phyloP scores from a whole-genome alignment of 1,139 yeast genomes.

The Zygosaccharomyces pseudobailii region DNA sequence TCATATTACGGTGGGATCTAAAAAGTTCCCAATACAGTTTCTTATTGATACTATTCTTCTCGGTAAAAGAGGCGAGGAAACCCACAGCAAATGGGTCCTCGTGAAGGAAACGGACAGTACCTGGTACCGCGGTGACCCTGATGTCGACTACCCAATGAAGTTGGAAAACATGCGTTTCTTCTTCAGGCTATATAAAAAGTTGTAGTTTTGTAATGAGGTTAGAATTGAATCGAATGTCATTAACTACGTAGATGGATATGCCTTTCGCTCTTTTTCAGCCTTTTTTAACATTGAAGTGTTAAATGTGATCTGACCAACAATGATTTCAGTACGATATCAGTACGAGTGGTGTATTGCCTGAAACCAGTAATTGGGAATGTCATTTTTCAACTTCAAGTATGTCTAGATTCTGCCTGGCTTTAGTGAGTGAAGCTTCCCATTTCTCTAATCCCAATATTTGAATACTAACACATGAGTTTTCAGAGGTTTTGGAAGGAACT shows the following conservation, averaged over 20 bases:
- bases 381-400: constrained; percentile 29
- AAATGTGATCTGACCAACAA: neutral
- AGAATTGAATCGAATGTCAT: neutral
- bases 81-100: constrained; percentile 59
- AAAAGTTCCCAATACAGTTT: constrained; percentile 77
- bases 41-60: constrained; percentile 66
- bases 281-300: neutral
- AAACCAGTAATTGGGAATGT: constrained; percentile 11
- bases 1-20: constrained; percentile 68
- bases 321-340: no score
- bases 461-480: neutral
- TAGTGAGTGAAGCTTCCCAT: neutral
- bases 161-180: constrained; percentile 86
- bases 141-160: constrained; percentile 62
- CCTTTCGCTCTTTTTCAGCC: neutral
- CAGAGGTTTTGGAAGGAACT: constrained; percentile 40
- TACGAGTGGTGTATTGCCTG: neutral
- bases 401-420: constrained; percentile 1
- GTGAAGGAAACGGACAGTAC: constrained; percentile 65
- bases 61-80: constrained; percentile 47
- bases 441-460: neutral
- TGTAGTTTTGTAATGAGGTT: neutral
- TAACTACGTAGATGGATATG: neutral
- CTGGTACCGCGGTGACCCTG: constrained; percentile 65
- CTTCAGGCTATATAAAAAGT: constrained; percentile 63